Base-by-base conservation (phyloP, 805 yeast species). In the Sugiyamaella americana region DNA sequence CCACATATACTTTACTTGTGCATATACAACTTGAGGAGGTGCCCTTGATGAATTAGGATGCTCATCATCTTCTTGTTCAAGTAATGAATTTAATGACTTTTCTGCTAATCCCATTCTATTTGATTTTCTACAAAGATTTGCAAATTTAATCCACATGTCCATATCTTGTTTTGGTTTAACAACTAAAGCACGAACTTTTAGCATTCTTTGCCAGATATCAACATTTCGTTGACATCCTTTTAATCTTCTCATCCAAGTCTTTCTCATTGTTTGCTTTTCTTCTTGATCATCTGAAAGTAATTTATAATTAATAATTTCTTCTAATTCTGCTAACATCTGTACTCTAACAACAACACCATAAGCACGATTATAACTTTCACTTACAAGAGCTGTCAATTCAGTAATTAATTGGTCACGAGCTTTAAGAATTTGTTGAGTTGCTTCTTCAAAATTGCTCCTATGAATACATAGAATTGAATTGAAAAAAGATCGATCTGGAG, bases 111-210 rank as follows among this genome's bases (percentile, higher is more conserved):
- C 91, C 56, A 87, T 70, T 52, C 99, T 74, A 4, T 96, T 96
- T 16, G 96, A 84, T 67, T 93, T 93, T 52, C 98, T 77, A 62
- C 98, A 88, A 48, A 93, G 70, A 59, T 93, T 93, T 18, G 98
- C 98, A 72, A 93, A 94, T 64, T 93, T 89, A 58, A 93, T 91
- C 96, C 98, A 88, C 78, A 89, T 87, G 45, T 86, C 93, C 93
- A 89, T 84, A 61, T 93, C 97, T 58, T 93, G 95, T 55, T 89
- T 87, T 1, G 98, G 99, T 53, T 84, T 83, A 39, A 93, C 85
- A 11, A 93, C 98, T 40, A 93, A 72, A 0, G 97, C 91, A 47
- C 98, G 75, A 1, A 91, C 96, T 62, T 89, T 86, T 50, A 93
- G 73, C 79, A 93, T 82, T 59, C 97, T 74, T 63, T 91, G 97